phyloP scores from a whole-genome alignment of 2,329 filamentous ascomycete species.

The Cladosporium austrohemisphaericum region DNA sequence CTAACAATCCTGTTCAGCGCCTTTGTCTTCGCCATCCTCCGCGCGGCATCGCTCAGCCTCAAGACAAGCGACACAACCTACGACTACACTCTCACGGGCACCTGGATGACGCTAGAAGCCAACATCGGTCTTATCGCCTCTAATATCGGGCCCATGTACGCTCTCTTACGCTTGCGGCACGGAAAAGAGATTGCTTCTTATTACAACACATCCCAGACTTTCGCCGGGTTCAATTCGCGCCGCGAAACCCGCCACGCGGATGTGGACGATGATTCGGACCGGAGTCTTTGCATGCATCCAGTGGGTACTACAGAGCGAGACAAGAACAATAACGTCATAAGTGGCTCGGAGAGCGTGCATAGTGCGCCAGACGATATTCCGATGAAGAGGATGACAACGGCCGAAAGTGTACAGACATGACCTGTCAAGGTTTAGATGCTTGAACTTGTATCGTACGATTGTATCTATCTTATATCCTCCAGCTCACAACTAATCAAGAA shows the following conservation, averaged over 20 bases:
- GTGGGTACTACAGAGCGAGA: no score
- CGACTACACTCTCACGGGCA: constrained; percentile 27
- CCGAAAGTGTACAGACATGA: no score
- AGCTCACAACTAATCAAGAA: no score
- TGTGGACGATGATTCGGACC: background rate
- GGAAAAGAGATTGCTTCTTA: background rate
- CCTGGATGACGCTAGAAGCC: constrained; percentile 29
- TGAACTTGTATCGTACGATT: no score
- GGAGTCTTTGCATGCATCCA: background rate
- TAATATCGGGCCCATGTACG: constrained; percentile 21
- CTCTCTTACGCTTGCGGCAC: background rate
- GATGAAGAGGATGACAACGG: no score
- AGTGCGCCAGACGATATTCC: no score
- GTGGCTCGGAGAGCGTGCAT: no score
- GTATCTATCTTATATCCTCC: no score
- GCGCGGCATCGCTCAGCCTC: constrained; percentile 25
- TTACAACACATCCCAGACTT: background rate
- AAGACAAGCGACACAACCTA: constrained; percentile 25
- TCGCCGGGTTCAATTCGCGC: background rate
- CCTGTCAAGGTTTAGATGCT: no score
- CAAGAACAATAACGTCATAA: no score
- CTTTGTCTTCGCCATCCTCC: constrained; percentile 21
- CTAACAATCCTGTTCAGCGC: constrained; percentile 16
- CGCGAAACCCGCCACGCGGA: background rate
- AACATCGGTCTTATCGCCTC: constrained; percentile 30